Evolutionary conservation across 352 stramenopile genomes (phyloP).

Genomic region (Pythium rishiriense): DNA sequence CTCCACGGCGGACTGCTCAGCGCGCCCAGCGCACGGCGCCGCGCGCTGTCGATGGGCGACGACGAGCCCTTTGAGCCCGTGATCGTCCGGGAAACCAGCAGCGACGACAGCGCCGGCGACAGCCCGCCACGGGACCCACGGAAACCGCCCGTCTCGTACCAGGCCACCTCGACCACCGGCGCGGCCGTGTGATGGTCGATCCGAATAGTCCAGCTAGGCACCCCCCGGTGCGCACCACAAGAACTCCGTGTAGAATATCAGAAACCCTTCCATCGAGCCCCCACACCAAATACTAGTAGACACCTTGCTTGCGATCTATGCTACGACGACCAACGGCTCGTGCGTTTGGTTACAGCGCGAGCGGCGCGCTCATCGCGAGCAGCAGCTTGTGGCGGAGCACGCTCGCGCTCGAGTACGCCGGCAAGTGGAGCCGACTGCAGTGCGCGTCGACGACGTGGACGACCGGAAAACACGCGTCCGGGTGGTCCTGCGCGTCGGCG

Average conservation of each 20-base stretch:
- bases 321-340: neutral
- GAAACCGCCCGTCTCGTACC: constrained; percentile 13
- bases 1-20: constrained; percentile 56
- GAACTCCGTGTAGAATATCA: neutral
- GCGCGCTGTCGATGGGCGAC: constrained; percentile 62
- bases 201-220: too few species aligned
- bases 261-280: too few species aligned
- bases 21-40: constrained; percentile 47
- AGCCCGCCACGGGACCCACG: constrained; percentile 6
- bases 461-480: constrained; percentile 63
- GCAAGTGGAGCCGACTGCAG: constrained; percentile 53
- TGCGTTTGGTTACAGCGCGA: neutral
- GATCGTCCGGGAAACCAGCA: constrained; percentile 34
- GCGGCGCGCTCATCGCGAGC: constrained; percentile 50
- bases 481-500: constrained; percentile 43
- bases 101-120: neutral
- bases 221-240: too few species aligned
- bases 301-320: too few species aligned
- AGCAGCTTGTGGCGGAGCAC: constrained; percentile 61
- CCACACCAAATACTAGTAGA: too few species aligned
- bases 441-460: constrained; percentile 32
- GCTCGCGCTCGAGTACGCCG: constrained; percentile 49
- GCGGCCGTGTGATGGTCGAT: neutral
- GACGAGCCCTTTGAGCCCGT: constrained; percentile 49
- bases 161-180: neutral